phyloP scores from a whole-genome alignment of 371 early-diverging fungal genomes.

The Mucor circinelloides region DNA sequence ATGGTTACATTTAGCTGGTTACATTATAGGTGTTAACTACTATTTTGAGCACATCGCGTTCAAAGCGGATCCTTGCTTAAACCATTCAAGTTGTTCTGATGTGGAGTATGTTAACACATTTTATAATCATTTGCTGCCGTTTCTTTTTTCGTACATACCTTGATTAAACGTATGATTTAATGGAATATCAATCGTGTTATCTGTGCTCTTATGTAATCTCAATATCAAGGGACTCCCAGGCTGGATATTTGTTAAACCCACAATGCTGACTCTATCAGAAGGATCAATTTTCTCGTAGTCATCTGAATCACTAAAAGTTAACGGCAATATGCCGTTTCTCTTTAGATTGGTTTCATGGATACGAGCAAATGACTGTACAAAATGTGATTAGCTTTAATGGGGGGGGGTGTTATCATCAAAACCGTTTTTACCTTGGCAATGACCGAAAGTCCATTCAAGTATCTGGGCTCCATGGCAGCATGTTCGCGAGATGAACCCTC shows the following conservation, averaged over 20 bases:
- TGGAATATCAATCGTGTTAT: slow-evolving; percentile 68
- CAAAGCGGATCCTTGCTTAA: slow-evolving; percentile 74
- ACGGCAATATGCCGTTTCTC: slow-evolving; percentile 94
- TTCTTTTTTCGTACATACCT: slow-evolving; percentile 62
- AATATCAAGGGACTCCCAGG: slow-evolving; percentile 73
- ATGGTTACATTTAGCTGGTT: not conserved
- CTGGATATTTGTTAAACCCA: slow-evolving; percentile 68
- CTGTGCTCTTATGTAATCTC: slow-evolving; percentile 63
- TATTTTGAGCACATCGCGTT: not conserved
- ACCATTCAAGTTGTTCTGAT: slow-evolving; percentile 89
- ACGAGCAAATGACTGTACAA: slow-evolving; percentile 85
- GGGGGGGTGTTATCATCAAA: too few relatives aligned
- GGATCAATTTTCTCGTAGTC: slow-evolving; percentile 83
- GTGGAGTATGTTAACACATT: not conserved
- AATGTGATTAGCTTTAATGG: not conserved
- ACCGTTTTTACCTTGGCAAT: not conserved
- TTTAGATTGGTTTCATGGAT: slow-evolving; percentile 98
- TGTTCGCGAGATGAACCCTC: slow-evolving; percentile 98
- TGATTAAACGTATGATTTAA: slow-evolving; percentile 95
- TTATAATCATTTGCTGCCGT: not conserved
- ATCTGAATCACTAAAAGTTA: slow-evolving; percentile 86
- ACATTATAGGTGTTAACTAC: not conserved
- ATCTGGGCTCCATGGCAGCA: slow-evolving; percentile 91
- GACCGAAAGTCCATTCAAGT: slow-evolving; percentile 76
- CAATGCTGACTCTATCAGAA: slow-evolving; percentile 68